A percentile compares a stretch with the other conserved stretches of the same genome.
Conservation (phyloP, 2,329 filamentous ascomycete species). For the Cryphonectria carpinicola region DNA sequence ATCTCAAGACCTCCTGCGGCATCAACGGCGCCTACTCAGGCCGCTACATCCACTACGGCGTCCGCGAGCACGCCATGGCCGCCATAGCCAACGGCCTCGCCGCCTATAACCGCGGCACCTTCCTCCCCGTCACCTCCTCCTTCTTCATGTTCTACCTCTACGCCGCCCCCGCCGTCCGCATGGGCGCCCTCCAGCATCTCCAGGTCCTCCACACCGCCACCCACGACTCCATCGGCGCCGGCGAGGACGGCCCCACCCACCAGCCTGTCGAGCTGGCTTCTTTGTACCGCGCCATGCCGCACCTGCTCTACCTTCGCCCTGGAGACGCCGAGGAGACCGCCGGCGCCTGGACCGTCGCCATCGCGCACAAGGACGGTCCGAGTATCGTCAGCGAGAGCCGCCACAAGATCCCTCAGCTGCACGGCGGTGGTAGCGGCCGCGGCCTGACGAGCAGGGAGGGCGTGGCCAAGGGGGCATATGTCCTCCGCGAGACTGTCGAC, state of each 20-base stretch:
- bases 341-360: conserved; percentile 48
- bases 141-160: conserved; percentile 63
- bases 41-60: conserved; percentile 63
- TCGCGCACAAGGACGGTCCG: conserved; percentile 40
- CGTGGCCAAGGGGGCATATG: conserved; percentile 46
- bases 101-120: conserved; percentile 54
- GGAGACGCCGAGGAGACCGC: conserved; percentile 56
- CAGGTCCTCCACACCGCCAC: conserved; percentile 57
- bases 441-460: conserved; percentile 39
- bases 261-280: conserved; percentile 57
- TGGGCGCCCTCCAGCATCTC: conserved; percentile 54
- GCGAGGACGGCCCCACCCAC: conserved; percentile 60
- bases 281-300: conserved; percentile 59
- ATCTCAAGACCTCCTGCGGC: conserved; percentile 31
- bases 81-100: conserved; percentile 62
- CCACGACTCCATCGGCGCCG: conserved; percentile 57
- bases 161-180: conserved; percentile 55
- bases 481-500: conserved; percentile 38
- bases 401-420: conserved; percentile 44
- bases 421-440: conserved; percentile 12
- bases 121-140: conserved; percentile 56
- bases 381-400: conserved; percentile 50
- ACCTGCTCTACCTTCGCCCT: conserved; percentile 56
- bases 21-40: conserved; percentile 53
- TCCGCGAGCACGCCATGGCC: conserved; percentile 66